Conservation (phyloP, 2,329 filamentous ascomycete species). For the Epichloe scottii region DNA sequence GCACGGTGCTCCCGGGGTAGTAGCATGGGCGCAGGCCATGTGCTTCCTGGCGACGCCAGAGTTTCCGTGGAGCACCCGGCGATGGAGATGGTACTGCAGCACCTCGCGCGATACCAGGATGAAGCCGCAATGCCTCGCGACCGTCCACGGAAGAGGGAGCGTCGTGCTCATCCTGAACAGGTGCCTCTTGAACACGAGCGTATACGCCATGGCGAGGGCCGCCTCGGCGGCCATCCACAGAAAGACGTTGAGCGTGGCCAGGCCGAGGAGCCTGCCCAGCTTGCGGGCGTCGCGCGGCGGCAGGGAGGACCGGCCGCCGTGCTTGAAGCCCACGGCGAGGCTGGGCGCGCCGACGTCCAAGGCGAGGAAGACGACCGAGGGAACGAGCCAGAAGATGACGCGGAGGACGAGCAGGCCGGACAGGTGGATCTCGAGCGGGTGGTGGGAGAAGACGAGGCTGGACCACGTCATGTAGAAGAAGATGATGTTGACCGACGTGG, state of each 20-base stretch:
- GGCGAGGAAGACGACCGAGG: conserved; percentile 57
- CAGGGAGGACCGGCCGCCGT: conserved; percentile 40
- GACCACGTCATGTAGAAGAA: conserved; percentile 90
- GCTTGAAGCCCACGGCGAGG: conserved; percentile 56
- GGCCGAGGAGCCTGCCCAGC: conserved; percentile 23
- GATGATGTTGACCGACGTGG: conserved; percentile 68
- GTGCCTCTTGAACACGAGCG: conserved; percentile 21
- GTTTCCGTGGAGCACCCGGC: conserved; percentile 50
- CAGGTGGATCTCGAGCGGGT: conserved; percentile 62
- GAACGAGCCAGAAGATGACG: conserved; percentile 57
- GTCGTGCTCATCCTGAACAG: conserved; percentile 36
- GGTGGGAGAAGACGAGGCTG: conserved; percentile 66
- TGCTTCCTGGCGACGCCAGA: conserved; percentile 29
- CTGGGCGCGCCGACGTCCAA: conserved; percentile 63
- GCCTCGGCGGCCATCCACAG: conserved; percentile 32
- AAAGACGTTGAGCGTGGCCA: conserved; percentile 34
- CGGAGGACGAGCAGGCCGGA: conserved; percentile 57
- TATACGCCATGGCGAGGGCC: conserved; percentile 25
- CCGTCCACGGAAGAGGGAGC: conserved; percentile 40
- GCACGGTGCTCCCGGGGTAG: conserved; percentile 42
- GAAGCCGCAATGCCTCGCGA: conserved; percentile 34
- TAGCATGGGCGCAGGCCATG: conserved; percentile 35
- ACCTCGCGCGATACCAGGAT: conserved; percentile 39
- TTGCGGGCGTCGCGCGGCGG: conserved; percentile 29
- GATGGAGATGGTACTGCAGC: conserved; percentile 63